These are phyloP conservation scores for Leccinellum luteum DNA, from an alignment of 768 basidiomycete genomes.

Conservation along the genomic window DNA sequence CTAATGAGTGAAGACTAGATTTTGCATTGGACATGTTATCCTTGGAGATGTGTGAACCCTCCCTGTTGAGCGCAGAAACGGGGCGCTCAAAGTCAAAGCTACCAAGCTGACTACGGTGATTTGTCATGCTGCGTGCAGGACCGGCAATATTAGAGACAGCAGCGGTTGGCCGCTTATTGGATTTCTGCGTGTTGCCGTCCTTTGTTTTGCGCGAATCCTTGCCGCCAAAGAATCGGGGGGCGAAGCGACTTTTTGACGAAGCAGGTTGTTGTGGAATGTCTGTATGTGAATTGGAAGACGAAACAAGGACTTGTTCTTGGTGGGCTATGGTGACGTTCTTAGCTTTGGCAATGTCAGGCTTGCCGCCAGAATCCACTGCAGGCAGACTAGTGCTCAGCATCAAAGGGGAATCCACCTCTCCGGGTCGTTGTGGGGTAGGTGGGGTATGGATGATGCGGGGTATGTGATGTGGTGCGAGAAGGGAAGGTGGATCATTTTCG, in stretches of 20 bases:
- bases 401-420: conserved; percentile 9
- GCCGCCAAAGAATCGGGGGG: conserved; percentile 28
- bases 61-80: conserved; percentile 36
- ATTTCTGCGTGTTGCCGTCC: conserved; percentile 23
- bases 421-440: conserved; percentile 33
- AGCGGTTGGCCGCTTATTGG: conserved; percentile 18
- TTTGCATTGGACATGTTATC: conserved; percentile 13
- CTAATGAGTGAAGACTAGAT: conserved; percentile 14
- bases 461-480: conserved; percentile 26
- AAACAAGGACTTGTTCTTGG: conserved; percentile 29
- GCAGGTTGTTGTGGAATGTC: background rate
- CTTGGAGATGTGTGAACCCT: conserved; percentile 16
- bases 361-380: conserved; percentile 11
- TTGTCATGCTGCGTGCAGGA: conserved; percentile 29
- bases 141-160: conserved; percentile 1
- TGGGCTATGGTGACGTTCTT: conserved; percentile 18
- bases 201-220: conserved; percentile 26
- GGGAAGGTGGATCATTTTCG: conserved; percentile 26
- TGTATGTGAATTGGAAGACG: conserved; percentile 19
- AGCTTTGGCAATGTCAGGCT: conserved; percentile 5
- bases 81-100: conserved; percentile 79
- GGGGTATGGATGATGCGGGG: conserved; percentile 36
- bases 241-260: conserved; percentile 27
- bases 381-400: conserved; percentile 5
- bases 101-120: conserved; percentile 57